Base-by-base conservation (phyloP, 305 asterid genomes). In the Ajuga reptans region DNA sequence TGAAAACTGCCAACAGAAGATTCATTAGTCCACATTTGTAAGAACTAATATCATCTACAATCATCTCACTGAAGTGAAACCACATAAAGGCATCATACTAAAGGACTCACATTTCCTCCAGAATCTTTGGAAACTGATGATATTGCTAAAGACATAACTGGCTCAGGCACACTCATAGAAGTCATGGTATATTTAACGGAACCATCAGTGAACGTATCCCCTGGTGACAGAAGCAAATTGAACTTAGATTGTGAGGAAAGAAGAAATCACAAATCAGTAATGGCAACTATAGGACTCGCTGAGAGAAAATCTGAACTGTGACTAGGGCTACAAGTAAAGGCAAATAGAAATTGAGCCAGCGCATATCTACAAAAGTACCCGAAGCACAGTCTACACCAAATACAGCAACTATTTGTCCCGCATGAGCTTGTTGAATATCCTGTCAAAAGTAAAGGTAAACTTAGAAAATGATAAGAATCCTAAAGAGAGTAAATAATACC, bases 131-230 rank as follows among this genome's bases (percentile, higher is more conserved):
- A 94, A 81, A 89, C 95, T 6, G 96, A 89, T 51, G 96, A 85
- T 81, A 94, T 83, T 69, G 99, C 99, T 75, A 94, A 82, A 69
- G 99, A 94, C 99, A 94, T 91, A 77, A 94, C 99, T 69, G 98
- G 99, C 81, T 94, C 99, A 24, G 98, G 99, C 67, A 94, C 97
- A 82, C 88, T 94, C 99, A 94, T 94, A 9, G 99, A 91, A 63
- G 96, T 89, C 99, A 94, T 94, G 73, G 99, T 94, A 81, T 94
- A 94, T 78, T 66, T 84, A 49, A 94, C 95, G 27, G 96, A 86
- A 43, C 99, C 99, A 75, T 94, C 96, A 5, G 99, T 94, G 78
- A 94, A 91, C 66, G 99, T 91, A 82, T 94, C 98, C 79, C 99
- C 99, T 94, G 71, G 72, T 71, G 69, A 75, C 50, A 54, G 58